Evolutionary conservation across 129 eudicot genomes (phyloP), one percentile per base, ranked within the genome.

Genomic region (Saussurea involucrata): DNA sequence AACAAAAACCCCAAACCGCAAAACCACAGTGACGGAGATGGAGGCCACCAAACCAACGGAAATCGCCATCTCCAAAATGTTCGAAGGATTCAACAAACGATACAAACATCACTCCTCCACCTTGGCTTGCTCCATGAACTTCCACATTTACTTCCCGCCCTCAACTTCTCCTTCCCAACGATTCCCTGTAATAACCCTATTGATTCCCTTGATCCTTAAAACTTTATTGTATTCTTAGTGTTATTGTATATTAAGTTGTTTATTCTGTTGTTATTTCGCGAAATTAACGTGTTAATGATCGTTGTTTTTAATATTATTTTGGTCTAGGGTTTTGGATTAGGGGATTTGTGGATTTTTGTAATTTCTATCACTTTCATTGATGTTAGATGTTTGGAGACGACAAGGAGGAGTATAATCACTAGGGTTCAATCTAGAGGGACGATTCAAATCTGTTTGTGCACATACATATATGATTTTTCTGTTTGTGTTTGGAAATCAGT

Each of bases 91-190:
- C 90, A 95, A 95, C 87, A 95, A 92, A 83, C 74, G 97, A 88
- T 95, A 88, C 90, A 92, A 92, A 66, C 99, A 95, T 69, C 81
- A 81, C 37, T 92, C 97, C 36, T 89, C 97, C 13, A 90, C 95
- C 15, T 85, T 95, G 3, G 90, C 89, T 17, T 95, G 99, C 63
- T 95, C 95, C 67, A 95, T 95, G 99, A 95, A 85, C 75, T 92
- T 95, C 83, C 83, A 83, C 86, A 88, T 95, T 78, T 95, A 77
- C 83, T 95, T 95, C 46, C 99, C 98, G 71, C 99, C 99, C 27
- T 78, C 96, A 4, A 63, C 93, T 36, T 83, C 90, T 11, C 65
- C 96, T 27, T 76, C 90, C 60, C 92, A 85, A 27, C 92, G 88
- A 72, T 95, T 91, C 84, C 97, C 96, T 68, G 97, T 95, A 86